Conservation (phyloP, 371 early-diverging fungal genomes). For the Parasitella parasitica region DNA sequence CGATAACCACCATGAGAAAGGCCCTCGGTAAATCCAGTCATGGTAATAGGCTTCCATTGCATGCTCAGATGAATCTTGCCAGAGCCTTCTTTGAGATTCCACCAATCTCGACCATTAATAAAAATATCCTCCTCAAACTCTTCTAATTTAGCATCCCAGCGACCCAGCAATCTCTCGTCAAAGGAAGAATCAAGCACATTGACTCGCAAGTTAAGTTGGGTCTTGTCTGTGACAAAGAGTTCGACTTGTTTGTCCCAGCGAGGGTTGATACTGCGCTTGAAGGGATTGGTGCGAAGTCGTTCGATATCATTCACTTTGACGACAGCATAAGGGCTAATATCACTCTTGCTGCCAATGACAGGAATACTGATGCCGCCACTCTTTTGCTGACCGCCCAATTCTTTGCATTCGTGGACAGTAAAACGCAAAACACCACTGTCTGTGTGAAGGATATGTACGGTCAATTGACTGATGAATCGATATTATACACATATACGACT, state of each 20-base stretch:
- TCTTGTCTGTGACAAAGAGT: conserved; percentile 47
- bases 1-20: conserved; percentile 42
- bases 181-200: conserved; percentile 29
- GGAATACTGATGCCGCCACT: conserved; percentile 41
- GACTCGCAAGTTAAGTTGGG: conserved; percentile 34
- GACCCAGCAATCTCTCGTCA: conserved; percentile 34
- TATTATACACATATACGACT: background rate
- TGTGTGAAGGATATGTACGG: conserved; percentile 3
- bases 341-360: conserved; percentile 34
- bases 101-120: conserved; percentile 54
- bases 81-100: conserved; percentile 39
- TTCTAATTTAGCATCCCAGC: conserved; percentile 28
- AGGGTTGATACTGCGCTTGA: conserved; percentile 55
- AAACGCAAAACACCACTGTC: conserved; percentile 58
- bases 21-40: conserved; percentile 49
- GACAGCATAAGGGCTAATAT: conserved; percentile 50
- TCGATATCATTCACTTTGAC: conserved; percentile 44
- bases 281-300: conserved; percentile 38
- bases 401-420: conserved; percentile 53
- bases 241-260: conserved; percentile 54
- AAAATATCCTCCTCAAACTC: conserved; percentile 35
- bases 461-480: background rate
- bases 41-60: conserved; percentile 60
- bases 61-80: conserved; percentile 54
- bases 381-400: conserved; percentile 35